These are phyloP conservation scores for Lecanicillium sp. DNA, from an alignment of 2,329 filamentous ascomycete species.

Conservation along the genomic window DNA sequence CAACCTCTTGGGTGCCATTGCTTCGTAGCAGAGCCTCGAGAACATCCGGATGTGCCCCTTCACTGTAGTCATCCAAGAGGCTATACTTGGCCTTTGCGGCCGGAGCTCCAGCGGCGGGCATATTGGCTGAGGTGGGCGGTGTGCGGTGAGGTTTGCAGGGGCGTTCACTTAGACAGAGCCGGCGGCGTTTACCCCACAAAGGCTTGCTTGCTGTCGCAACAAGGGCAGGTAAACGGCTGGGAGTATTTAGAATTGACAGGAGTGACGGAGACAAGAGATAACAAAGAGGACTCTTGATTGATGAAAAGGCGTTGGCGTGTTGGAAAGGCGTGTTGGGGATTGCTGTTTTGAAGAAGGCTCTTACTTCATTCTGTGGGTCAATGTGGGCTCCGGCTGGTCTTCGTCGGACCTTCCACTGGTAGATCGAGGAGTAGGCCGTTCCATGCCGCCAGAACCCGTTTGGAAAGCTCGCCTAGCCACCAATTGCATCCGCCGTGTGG, in stretches of 20 bases:
- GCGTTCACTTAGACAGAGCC: too few species aligned
- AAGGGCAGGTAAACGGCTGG: too few species aligned
- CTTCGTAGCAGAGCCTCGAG: conserved; percentile 36
- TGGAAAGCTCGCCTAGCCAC: background rate
- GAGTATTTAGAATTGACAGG: too few species aligned
- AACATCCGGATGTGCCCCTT: conserved; percentile 41
- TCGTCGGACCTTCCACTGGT: background rate
- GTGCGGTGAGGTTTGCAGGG: background rate
- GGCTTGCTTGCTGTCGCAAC: too few species aligned
- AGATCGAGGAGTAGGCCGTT: conserved; percentile 5
- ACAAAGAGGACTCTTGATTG: background rate
- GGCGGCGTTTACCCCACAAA: too few species aligned
- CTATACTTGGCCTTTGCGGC: conserved; percentile 25
- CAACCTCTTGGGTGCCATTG: conserved; percentile 36
- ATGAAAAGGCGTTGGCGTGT: background rate
- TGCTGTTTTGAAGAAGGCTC: background rate
- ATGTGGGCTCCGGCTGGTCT: conserved; percentile 6
- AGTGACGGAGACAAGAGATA: too few species aligned
- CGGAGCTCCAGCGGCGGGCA: conserved; percentile 9
- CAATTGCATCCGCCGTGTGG: too few species aligned
- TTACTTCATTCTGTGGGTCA: conserved; percentile 9
- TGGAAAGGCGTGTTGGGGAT: conserved; percentile 1
- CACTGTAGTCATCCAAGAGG: conserved; percentile 44
- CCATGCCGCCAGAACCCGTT: conserved; percentile 8
- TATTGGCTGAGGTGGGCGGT: background rate